These are phyloP conservation scores for Candida tammaniensis DNA, from an alignment of 805 yeast genomes.

Conservation along the genomic window DNA sequence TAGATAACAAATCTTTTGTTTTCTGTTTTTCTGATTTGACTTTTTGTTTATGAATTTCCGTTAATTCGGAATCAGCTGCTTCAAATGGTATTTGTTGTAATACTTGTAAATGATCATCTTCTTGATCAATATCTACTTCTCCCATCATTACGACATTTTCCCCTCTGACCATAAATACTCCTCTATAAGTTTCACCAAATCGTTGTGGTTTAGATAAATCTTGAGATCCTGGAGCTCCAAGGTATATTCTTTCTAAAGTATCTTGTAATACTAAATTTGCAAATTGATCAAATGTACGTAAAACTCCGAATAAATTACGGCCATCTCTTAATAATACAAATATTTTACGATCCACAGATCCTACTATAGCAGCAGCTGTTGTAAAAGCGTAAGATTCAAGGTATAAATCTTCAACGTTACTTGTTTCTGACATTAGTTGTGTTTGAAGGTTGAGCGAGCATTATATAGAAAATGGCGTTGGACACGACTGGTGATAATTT, in stretches of 20 bases:
- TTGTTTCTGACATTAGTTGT: conserved; percentile 10
- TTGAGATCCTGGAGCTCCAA: conserved; percentile 37
- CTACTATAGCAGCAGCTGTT: conserved; percentile 86
- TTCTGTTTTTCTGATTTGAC: conserved; percentile 43
- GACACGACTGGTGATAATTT: background rate
- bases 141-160: conserved; percentile 94
- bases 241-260: conserved; percentile 79
- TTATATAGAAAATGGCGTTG: too few relatives aligned
- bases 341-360: conserved; percentile 79
- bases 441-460: background rate
- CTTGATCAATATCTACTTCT: conserved; percentile 85
- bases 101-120: conserved; percentile 62
- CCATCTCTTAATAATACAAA: conserved; percentile 90
- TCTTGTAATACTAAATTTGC: conserved; percentile 92
- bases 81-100: conserved; percentile 59
- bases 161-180: conserved; percentile 88
- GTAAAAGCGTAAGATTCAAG: conserved; percentile 81
- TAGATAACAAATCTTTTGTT: conserved; percentile 47
- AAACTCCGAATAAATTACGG: conserved; percentile 77
- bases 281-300: conserved; percentile 94
- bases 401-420: conserved; percentile 55
- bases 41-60: conserved; percentile 26
- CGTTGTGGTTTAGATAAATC: conserved; percentile 29
- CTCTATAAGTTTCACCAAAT: conserved; percentile 76
- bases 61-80: conserved; percentile 51